These are phyloP conservation scores for Tetrastigma voinierianum DNA, from an alignment of 164 flowering plant genomes.

Conservation along the genomic window DNA sequence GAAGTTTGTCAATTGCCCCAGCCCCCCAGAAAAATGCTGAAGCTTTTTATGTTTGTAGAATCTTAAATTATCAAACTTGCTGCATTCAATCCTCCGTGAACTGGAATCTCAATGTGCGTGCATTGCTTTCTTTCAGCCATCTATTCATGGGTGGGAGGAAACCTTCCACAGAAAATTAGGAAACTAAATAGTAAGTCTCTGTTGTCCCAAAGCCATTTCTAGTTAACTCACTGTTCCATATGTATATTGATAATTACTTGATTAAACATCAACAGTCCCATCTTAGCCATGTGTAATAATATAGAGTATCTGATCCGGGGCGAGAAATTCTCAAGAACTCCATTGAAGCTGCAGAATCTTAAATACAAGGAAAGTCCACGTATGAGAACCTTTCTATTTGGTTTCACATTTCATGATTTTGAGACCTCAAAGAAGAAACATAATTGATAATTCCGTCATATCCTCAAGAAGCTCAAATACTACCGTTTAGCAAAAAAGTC, in stretches of 20 bases:
- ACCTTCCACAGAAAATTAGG: background rate
- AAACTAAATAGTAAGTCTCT: background rate
- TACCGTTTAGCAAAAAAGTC: constrained; percentile 13
- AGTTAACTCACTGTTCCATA: background rate
- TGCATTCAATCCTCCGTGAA: constrained; percentile 4
- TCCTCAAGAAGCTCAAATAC: constrained; percentile 13
- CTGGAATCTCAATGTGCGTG: constrained; percentile 8
- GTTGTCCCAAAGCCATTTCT: background rate
- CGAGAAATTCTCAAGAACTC: background rate
- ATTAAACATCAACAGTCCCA: background rate
- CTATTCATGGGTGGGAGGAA: constrained; percentile 9
- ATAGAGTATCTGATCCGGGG: background rate
- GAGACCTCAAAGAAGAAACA: constrained; percentile 7
- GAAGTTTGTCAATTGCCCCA: too few species aligned
- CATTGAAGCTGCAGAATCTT: background rate
- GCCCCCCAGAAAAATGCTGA: background rate
- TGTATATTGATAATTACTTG: background rate
- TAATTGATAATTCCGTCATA: background rate
- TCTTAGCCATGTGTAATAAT: background rate
- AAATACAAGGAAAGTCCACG: background rate
- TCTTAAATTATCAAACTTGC: constrained; percentile 3
- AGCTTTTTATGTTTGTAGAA: constrained; percentile 13
- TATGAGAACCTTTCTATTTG: constrained; percentile 5
- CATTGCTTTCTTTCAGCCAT: constrained; percentile 13
- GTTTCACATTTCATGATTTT: constrained; percentile 12